These are phyloP conservation scores for Nidularia sp. DNA, from an alignment of 768 basidiomycete genomes.

Conservation along the genomic window DNA sequence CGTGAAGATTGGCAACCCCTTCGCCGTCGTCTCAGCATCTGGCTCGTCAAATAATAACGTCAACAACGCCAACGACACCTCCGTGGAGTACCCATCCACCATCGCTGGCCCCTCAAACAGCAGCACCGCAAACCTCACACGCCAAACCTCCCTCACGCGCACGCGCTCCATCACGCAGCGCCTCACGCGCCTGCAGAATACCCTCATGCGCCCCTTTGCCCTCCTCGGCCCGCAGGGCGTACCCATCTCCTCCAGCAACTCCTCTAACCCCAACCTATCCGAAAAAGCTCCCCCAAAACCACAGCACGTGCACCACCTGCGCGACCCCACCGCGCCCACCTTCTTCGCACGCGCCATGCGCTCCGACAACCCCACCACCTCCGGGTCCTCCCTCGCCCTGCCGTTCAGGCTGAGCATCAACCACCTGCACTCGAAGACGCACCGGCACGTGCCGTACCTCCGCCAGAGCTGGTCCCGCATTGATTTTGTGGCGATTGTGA, in stretches of 20 bases:
- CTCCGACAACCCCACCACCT: slow-evolving; percentile 23
- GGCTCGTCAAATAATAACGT: slow-evolving; percentile 15
- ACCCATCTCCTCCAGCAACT: slow-evolving; percentile 9
- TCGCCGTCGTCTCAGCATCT: slow-evolving; percentile 30
- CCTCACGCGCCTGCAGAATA: slow-evolving; percentile 38
- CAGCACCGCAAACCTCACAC: slow-evolving; percentile 13
- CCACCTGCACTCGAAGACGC: slow-evolving; percentile 50
- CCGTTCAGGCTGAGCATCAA: slow-evolving; percentile 63
- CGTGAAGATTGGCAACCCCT: slow-evolving; percentile 46
- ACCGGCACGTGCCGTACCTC: slow-evolving; percentile 77
- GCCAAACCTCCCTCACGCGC: slow-evolving; percentile 36
- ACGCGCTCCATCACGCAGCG: slow-evolving; percentile 42
- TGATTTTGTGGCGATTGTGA: slow-evolving; percentile 79
- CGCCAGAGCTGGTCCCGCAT: slow-evolving; percentile 92
- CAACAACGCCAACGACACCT: slow-evolving; percentile 18
- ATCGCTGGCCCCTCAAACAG: slow-evolving; percentile 17
- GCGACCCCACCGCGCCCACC: slow-evolving; percentile 42
- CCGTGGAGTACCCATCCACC: slow-evolving; percentile 4
- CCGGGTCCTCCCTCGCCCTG: slow-evolving; percentile 39
- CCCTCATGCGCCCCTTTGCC: slow-evolving; percentile 52
- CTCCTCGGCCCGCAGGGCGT: slow-evolving; percentile 18
- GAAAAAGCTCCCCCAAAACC: slow-evolving; percentile 10
- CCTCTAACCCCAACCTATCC: slow-evolving; percentile 1
- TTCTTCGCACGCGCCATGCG: slow-evolving; percentile 47
- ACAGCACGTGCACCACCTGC: slow-evolving; percentile 33